Conservation (phyloP, 139 green algal species). For the Chlamydomonas eustigma region DNA sequence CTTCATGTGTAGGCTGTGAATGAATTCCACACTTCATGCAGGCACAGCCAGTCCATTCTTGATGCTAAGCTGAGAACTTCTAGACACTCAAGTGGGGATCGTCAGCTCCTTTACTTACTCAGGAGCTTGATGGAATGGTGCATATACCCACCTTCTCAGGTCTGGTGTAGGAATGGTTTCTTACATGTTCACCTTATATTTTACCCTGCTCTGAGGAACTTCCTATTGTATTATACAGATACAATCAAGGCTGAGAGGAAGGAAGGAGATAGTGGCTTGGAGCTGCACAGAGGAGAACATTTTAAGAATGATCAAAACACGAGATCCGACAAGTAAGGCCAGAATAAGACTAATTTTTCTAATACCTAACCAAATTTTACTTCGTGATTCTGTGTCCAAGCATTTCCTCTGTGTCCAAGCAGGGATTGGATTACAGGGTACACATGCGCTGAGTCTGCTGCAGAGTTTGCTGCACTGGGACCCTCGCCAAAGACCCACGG, state of each 20-base stretch:
- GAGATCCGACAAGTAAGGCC: constrained; percentile 31
- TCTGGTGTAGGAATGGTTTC: background rate
- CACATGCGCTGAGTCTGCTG: constrained; percentile 32
- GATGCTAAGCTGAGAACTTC: constrained; percentile 45
- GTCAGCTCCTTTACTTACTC: constrained; percentile 49
- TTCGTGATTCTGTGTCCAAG: background rate
- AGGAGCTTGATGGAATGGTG: constrained; percentile 67
- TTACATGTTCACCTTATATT: background rate
- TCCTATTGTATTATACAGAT: background rate
- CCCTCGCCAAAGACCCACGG: constrained; percentile 21
- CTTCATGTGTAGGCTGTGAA: background rate
- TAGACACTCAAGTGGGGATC: constrained; percentile 33
- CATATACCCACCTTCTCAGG: constrained; percentile 59
- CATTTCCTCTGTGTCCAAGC: background rate
- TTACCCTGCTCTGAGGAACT: too few relatives aligned
- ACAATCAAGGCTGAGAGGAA: background rate
- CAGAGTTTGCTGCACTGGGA: constrained; percentile 52
- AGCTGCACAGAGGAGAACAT: constrained; percentile 46
- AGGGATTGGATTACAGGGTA: constrained; percentile 23
- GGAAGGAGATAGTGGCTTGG: constrained; percentile 37
- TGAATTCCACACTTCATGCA: background rate
- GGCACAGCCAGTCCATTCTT: constrained; percentile 42
- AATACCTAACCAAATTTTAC: background rate
- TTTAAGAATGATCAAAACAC: constrained; percentile 24
- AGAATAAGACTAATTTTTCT: background rate